Evolutionary conservation across 768 basidiomycete genomes (phyloP).

Genomic region (Rhodosporidiobolus odoratus): DNA sequence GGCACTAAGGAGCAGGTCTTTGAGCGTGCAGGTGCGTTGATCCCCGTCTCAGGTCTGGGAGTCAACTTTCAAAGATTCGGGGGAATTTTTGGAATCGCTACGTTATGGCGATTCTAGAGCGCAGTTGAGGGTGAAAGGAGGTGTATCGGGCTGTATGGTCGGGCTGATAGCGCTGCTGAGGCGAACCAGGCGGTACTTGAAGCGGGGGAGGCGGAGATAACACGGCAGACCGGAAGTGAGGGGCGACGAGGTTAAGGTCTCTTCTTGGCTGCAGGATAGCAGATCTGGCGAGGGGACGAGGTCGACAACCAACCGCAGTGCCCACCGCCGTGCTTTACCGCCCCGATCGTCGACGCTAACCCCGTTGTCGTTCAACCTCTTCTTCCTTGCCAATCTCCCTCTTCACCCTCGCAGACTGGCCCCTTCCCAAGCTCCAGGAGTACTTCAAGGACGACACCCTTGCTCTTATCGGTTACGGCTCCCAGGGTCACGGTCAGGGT

Average conservation of each 20-base stretch:
- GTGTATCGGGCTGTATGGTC: no score
- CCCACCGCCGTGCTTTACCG: neutral
- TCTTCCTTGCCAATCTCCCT: neutral
- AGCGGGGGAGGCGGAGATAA: neutral
- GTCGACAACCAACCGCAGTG: neutral
- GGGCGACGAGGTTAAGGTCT: neutral
- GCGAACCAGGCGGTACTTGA: neutral
- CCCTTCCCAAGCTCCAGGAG: conserved; percentile 92
- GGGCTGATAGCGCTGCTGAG: neutral
- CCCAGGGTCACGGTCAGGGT: conserved; percentile 89
- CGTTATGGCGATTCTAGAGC: neutral
- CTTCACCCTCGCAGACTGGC: conserved; percentile 77
- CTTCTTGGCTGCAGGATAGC: neutral
- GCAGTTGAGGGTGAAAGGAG: no score
- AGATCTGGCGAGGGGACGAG: neutral
- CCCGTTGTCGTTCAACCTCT: neutral
- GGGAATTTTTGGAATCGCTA: no score
- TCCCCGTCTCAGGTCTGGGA: no score
- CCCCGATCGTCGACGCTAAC: neutral
- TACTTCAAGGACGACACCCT: conserved; percentile 99
- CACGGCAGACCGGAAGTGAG: conserved; percentile 1
- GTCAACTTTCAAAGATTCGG: no score
- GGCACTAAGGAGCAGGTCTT: conserved; percentile 42
- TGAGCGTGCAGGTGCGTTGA: conserved; percentile 37
- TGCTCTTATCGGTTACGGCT: conserved; percentile 97